Evolutionary conservation across 2,329 filamentous ascomycete species (phyloP), one percentile per base, ranked within the genome.

Genomic region (Fusarium poae): DNA sequence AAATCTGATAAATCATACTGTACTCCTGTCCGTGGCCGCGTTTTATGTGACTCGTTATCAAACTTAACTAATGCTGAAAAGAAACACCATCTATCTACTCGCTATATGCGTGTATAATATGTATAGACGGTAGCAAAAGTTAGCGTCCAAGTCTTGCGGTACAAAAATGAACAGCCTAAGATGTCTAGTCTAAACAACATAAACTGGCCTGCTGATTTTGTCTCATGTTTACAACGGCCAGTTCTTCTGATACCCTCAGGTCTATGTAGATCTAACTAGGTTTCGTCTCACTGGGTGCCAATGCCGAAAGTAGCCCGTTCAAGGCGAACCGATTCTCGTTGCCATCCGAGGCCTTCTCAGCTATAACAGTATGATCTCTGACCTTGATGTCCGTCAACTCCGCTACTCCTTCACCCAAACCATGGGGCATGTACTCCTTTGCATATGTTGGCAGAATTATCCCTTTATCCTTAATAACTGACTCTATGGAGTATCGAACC

Each of bases 311-410:
- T 6, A 67, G 12, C 2, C 63, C 63, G 4, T 42, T 49, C 43
- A 67, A 15, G 1, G 52, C 43, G 3, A 67, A 42, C 5, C 44
- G 43, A 35, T 49, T 48, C 6, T 53, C 40, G 18, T n/a, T 34
- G 5, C 15, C 35, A 9, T 43, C 32, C 5, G 21, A 23, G 16
- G 53, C 32, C 27, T 60, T 45, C 21, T 64, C 53, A 25, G 58
- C 64, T 21, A 18, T 37, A 16, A 67, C 65, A 10, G 58, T 60
- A 29, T 67, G 65, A n/a, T 68, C 64, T 7, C 64, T 59, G 5
- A 67, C 45, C 32, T 53, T 68, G 15, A 67, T 50, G 11, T 32
- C 44, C 15, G n/a, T 54, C 23, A 55, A 44, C 18, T 68, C 64
- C 7, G 27, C 18, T 12, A 27, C 43, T 8, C 57, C 63, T 6